Evolutionary conservation across 2,329 filamentous ascomycete species (phyloP), one percentile per base, ranked within the genome.

Genomic region (Tolypocladium cylindrosporum): DNA sequence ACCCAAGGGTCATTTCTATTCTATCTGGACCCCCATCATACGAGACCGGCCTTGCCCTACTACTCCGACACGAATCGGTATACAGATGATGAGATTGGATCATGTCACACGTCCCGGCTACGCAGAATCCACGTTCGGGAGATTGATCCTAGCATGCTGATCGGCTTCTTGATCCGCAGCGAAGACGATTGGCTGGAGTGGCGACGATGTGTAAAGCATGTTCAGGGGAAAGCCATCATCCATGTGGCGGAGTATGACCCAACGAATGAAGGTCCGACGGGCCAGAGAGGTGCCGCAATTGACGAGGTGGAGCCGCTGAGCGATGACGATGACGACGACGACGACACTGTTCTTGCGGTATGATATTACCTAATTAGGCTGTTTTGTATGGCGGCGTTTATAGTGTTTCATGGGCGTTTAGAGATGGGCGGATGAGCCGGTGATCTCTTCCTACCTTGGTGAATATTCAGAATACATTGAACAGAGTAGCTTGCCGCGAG

Each of bases 81-180:
- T 67, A 85, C 85, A 0, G 67, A 77, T 9, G 87, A 90, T 64
- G 91, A 97, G 59, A 71, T 96, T 19, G 83, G 87, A 57, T 88
- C 88, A 1, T 97, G 91, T 67, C 93, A 99, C 70, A 97, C 92
- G 0, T 83, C 90, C 55, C 86, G 93, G 54, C 75, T 99, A 21
- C 85, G 93, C 42, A 83, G 89, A 58, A 79, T 99, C 37, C 87
- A 94, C 64, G 81, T 99, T 54, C 85, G 86, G 59, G 92, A 97
- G 68, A 94, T 99, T 90, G 94, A 99, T 67, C 94, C 94, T 0
- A 97, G 91, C 68, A 99, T 99, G 94, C 76, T 99, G 48, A 90
- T 99, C 63, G 93, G 91, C 5, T 97, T 97, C 67, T 75, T 99
- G 41, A 91, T 99, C 61, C 83, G 81, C 45, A 84, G 89, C 59